Base-by-base conservation (phyloP, 1,139 yeast genomes). In the Arxiozyma bovina region DNA sequence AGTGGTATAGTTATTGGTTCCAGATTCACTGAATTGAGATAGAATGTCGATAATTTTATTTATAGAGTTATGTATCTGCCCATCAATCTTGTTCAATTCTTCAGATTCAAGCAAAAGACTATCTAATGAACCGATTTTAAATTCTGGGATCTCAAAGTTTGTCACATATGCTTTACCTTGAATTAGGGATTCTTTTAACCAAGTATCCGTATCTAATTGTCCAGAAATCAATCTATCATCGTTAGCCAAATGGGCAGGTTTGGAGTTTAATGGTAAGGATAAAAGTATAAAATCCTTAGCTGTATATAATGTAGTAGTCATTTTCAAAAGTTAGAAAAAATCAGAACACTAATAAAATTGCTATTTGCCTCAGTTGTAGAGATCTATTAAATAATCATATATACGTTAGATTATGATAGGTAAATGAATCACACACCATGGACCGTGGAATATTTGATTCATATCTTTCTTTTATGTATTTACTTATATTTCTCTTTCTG, bases 51-150 rank as follows among this genome's bases (percentile, higher is more conserved):
- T 77, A 27, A 87, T 81, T 71, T 94, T 94, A 45, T 76, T 68
- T 40, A 90, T 82, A 8, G 94, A 79, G 17, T 77, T 73, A 52
- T 78, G 80, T 66, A 91, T 78, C 70, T 88, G 95, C 30, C 75
- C 74, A 71, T 93, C 99, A 55, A 85, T 74, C 69, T 89, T 90
- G 50, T 81, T 75, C 58, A 94, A 77, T 67, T 91, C 98, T 65
- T 94, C 99, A 68, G 93, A 83, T 71, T 90, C 93, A 64, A 85
- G 83, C 54, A 93, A 95, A 58, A 93, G 78, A 45, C 91, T 85
- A 72, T 94, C 99, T 67, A 93, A 78, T 3, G 98, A 91, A 42
- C 98, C 98, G 61, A 93, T 88, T 72, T 93, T 94, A 72, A 93
- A 91, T 60, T 79, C 83, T n/a, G 98, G 99, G 53, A 90, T 77